Base-by-base conservation (phyloP, 129 eudicot species). In the Flaveria sonorensis region DNA sequence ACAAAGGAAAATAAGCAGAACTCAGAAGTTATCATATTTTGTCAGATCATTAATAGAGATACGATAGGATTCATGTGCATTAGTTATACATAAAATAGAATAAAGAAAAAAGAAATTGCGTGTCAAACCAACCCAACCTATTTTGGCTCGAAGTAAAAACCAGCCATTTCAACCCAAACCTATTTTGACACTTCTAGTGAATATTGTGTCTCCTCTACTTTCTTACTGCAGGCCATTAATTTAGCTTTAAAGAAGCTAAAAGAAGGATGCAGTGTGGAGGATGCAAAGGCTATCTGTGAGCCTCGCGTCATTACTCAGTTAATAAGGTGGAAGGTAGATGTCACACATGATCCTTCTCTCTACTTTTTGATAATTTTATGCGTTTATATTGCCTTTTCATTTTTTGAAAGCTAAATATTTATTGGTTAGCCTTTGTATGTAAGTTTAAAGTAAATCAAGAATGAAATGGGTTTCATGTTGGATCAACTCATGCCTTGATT, bases 241-340 rank as follows among this genome's bases (percentile, higher is more conserved):
- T 81, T 85, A 68, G 98, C 98, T 69, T 71, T 84, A n/a, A 71
- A 84, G 78, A 93, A 82, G 84, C 81, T 90, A 64, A 86, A 90
- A 21, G 89, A 61, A 61, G 92, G 95, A 10, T 83, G 91, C 82
- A 85, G 76, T 72, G 36, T 90, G 59, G 91, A 84, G 67, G 97
- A 90, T 46, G 93, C 93, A 40, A 89, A 86, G 87, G 85, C 90
- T 46, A 84, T 93, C 46, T 93, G 97, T 84, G 88, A 81, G 64
- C 90, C 90, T 61, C 72, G 80, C 68, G 84, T 85, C 66, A 85
- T 93, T 45, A 15, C 43, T 26, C 92, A 93, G 82, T 68, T 89
- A 56, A n/a, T 52, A 39, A 89, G 68, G 82, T 93, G 97, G 97
- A 86, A 84, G 97, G 98, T 93, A 81, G 15, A 15, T 84, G 65